These are phyloP conservation scores for Aspergillus sp. DNA, from an alignment of 2,329 filamentous ascomycete species.

Conservation along the genomic window DNA sequence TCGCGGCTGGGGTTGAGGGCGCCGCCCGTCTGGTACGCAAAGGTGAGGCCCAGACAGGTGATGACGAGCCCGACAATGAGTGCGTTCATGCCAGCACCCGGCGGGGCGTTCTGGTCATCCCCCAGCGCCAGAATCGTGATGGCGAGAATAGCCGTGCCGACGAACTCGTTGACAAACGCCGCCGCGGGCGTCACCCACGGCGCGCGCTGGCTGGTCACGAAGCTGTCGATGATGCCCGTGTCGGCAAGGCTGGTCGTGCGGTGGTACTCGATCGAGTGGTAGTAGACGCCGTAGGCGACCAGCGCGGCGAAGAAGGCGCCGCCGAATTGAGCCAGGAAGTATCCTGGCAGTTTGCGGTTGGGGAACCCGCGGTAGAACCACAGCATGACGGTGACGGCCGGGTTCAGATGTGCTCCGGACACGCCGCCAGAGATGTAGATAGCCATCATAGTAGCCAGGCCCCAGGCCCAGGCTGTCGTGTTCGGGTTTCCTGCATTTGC, in stretches of 20 bases:
- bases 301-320: slow-evolving; percentile 52
- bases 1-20: slow-evolving; percentile 51
- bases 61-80: slow-evolving; percentile 48
- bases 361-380: slow-evolving; percentile 54
- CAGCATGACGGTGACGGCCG: slow-evolving; percentile 43
- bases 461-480: slow-evolving; percentile 50
- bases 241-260: slow-evolving; percentile 24
- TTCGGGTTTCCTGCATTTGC: slow-evolving; percentile 41
- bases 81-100: slow-evolving; percentile 52
- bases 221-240: slow-evolving; percentile 36
- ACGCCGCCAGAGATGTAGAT: slow-evolving; percentile 50
- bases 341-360: slow-evolving; percentile 49
- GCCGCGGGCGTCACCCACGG: slow-evolving; percentile 35
- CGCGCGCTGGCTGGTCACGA: slow-evolving; percentile 46
- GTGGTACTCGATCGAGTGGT: slow-evolving; percentile 31
- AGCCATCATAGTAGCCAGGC: slow-evolving; percentile 52
- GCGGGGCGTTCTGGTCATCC: slow-evolving; percentile 47
- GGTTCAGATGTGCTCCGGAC: slow-evolving; percentile 48
- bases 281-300: slow-evolving; percentile 45
- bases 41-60: slow-evolving; percentile 30
- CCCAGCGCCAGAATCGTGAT: slow-evolving; percentile 45
- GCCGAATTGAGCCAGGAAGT: slow-evolving; percentile 52
- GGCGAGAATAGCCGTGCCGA: slow-evolving; percentile 41
- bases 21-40: slow-evolving; percentile 48
- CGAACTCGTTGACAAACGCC: slow-evolving; percentile 50